phyloP scores from a whole-genome alignment of 495 filamentous ascomycete species.

The Tuber borchii region DNA sequence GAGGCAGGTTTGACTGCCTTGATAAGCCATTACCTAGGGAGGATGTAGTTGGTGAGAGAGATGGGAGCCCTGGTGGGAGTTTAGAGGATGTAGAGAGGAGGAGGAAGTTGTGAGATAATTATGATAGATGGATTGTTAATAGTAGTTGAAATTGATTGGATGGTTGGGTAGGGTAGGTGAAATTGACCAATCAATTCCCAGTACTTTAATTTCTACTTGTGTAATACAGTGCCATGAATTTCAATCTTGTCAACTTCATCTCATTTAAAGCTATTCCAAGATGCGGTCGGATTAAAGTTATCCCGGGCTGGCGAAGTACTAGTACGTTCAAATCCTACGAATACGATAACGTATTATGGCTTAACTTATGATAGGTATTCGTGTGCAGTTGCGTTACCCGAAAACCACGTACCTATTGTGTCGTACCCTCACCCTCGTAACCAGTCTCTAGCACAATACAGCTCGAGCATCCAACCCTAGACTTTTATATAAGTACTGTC shows the following conservation, averaged over 20 bases:
- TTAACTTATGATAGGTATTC: too few species aligned
- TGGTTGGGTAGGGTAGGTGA: neutral
- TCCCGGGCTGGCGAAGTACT: neutral
- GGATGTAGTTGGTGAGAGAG: neutral
- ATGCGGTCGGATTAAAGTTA: neutral
- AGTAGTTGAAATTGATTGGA: neutral
- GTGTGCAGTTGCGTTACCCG: neutral
- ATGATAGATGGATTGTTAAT: neutral
- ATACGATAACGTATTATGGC: neutral
- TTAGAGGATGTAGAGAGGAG: neutral
- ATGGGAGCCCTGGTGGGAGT: neutral
- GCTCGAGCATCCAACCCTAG: neutral
- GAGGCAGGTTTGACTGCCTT: constrained; percentile 56
- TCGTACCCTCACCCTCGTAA: neutral
- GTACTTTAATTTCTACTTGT: neutral
- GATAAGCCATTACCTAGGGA: constrained; percentile 43
- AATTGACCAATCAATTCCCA: neutral
- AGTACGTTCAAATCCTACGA: neutral
- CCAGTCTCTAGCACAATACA: too few species aligned
- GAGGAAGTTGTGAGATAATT: neutral
- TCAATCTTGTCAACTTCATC: neutral
- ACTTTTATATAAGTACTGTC: neutral
- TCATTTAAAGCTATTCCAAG: neutral
- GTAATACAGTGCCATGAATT: neutral
- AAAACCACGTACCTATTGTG: too few species aligned